Percentiles rank a stretch among this genome's conserved stretches.
phyloP scores from a whole-genome alignment of 2,329 filamentous ascomycete genomes.

The Pseudocercospora macadamiae region DNA sequence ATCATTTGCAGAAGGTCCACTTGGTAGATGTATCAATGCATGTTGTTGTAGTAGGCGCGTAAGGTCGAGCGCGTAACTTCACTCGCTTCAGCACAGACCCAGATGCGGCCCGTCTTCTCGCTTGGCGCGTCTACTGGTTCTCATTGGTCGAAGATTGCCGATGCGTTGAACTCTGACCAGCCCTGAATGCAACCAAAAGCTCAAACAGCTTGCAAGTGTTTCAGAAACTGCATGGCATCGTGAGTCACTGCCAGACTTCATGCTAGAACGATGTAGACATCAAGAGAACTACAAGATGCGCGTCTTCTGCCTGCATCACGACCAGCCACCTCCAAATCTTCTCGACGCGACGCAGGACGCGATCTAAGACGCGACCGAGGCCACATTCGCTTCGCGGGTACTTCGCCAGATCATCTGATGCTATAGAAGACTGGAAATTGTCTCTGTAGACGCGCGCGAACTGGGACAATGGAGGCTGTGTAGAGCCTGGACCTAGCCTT shows the following conservation, averaged over 20 bases:
- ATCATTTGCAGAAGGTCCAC: constrained; percentile 21
- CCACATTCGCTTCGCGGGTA: background rate
- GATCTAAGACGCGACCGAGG: background rate
- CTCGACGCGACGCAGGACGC: background rate
- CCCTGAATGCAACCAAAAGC: background rate
- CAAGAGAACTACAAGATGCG: constrained; percentile 2
- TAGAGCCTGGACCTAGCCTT: no score
- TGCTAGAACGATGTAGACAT: background rate
- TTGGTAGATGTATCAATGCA: constrained; percentile 11
- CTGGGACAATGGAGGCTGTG: constrained; percentile 13
- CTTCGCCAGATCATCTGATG: background rate
- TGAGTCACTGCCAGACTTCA: constrained; percentile 23
- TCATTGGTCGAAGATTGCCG: background rate
- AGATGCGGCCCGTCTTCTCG: background rate
- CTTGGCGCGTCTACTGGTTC: background rate
- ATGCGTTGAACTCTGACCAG: background rate
- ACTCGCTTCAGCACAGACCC: background rate
- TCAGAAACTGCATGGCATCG: constrained; percentile 17
- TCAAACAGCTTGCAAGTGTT: constrained; percentile 8
- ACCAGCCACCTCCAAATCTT: background rate
- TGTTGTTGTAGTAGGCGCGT: constrained; percentile 23
- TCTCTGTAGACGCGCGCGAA: constrained; percentile 26
- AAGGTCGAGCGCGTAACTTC: no score
- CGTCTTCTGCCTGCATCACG: background rate
- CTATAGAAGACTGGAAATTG: background rate